Base-by-base conservation (phyloP, 768 basidiomycete genomes). In the Astraeus odoratus region DNA sequence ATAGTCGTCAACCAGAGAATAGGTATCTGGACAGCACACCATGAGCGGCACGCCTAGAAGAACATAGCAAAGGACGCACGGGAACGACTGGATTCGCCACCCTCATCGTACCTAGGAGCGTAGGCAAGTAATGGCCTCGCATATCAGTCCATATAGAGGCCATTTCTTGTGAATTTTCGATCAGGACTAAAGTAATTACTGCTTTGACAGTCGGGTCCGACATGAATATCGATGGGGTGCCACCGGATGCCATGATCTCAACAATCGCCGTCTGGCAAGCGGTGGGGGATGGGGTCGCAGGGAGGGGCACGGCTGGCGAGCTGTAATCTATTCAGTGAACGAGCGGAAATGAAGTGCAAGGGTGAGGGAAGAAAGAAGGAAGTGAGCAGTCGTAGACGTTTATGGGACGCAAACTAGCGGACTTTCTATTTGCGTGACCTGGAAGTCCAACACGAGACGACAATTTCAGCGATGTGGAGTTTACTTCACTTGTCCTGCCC, bases 141-240 rank as follows among this genome's bases (percentile, higher is more conserved):
- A 80, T 70, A 58, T 74, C 67, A 51, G 66, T 53, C 78, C 78
- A 80, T 19, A 68, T 60, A 5, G 49, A 16, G 20, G 60, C 57
- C 66, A 77, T 73, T 1, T 59, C 57, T 26, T 65, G 63, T 0
- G 78, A 79, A 53, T 80, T 79, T 62, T 81, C 78, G 50, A 80
- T 68, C 47, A 81, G 64, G 48, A 79, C 53, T 41, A 78, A 66
- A n/a, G 69, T 63, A 39, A 61, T 50, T 45, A 61, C 51, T 1
- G 60, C 60, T 30, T 47, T 54, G 6, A 46, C 48, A 1, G 46
- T 33, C 5, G 54, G 46, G 1, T 51, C 8, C 31, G 50, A 52
- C n/a, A 51, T 6, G 53, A 61, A 63, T 41, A 61, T 60, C 43
- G 46, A 31, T 8, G 47, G 24, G 22, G 38, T 1, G 50, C 16